A percentile compares a stretch with the other conserved stretches of the same genome.
phyloP scores from a whole-genome alignment of 805 yeast species.

The Schwanniomyces polymorphus region DNA sequence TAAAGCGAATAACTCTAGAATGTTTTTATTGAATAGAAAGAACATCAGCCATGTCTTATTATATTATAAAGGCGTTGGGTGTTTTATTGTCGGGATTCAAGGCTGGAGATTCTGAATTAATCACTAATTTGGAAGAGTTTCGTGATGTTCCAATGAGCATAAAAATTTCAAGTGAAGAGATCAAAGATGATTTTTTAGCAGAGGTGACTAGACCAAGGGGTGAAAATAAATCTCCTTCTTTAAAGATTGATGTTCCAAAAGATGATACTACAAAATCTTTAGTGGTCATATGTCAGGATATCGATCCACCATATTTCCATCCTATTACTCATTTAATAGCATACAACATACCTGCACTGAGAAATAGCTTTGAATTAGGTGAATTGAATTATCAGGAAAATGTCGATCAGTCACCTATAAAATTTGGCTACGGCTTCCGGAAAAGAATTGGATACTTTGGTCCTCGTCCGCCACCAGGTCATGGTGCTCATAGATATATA shows the following conservation, averaged over 20 bases:
- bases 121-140: conserved; percentile 3
- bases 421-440: conserved; percentile 5
- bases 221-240: conserved; percentile 8
- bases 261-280: conserved; percentile 7
- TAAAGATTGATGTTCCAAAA: conserved; percentile 2
- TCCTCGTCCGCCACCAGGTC: conserved; percentile 11
- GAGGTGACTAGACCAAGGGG: background rate
- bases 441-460: conserved; percentile 9
- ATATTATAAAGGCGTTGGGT: conserved; percentile 5
- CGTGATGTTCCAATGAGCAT: conserved; percentile 2
- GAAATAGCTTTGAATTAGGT: conserved; percentile 1
- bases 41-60: background rate
- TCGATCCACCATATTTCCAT: conserved; percentile 10
- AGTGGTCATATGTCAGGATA: conserved; percentile 11
- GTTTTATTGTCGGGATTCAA: conserved; percentile 5
- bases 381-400: conserved; percentile 3
- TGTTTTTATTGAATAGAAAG: background rate
- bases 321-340: conserved; percentile 12
- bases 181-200: conserved; percentile 4
- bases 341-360: conserved; percentile 8
- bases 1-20: no score
- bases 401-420: background rate
- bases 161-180: conserved; percentile 8
- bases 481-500: conserved; percentile 13
- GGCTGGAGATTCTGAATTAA: conserved; percentile 7